Evolutionary conservation across 2,329 filamentous ascomycete genomes (phyloP).

Genomic region (Cylindrodendrum hubeiense): DNA sequence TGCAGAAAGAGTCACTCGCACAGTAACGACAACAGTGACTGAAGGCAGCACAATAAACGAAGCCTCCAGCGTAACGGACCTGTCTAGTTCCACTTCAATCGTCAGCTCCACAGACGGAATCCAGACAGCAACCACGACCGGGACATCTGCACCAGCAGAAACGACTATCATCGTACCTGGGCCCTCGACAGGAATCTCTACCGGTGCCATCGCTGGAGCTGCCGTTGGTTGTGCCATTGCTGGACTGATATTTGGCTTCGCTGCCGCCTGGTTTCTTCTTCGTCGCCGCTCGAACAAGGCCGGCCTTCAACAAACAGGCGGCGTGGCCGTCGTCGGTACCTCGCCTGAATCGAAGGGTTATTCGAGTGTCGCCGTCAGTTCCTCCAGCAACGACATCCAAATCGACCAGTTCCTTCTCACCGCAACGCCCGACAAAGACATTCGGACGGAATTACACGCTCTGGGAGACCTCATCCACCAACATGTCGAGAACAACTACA

Average conservation of each 20-base stretch:
- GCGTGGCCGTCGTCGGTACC: background rate
- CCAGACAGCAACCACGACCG: background rate
- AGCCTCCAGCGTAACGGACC: too few relatives aligned
- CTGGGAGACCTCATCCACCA: constrained; percentile 52
- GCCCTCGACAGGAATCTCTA: constrained; percentile 13
- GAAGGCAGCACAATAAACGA: too few relatives aligned
- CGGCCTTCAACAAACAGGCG: background rate
- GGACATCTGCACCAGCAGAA: background rate
- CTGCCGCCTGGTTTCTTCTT: constrained; percentile 45
- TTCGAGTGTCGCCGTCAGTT: constrained; percentile 1
- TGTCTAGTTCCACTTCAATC: too few relatives aligned
- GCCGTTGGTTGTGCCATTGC: constrained; percentile 46
- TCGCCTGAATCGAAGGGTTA: background rate
- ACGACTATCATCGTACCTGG: background rate
- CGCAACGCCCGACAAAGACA: constrained; percentile 51
- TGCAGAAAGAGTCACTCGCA: too few relatives aligned
- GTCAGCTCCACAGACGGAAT: background rate
- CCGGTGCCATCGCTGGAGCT: constrained; percentile 43
- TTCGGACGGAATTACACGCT: constrained; percentile 49
- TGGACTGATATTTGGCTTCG: constrained; percentile 44
- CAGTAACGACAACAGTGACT: too few relatives aligned
- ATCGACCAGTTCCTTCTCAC: constrained; percentile 53
- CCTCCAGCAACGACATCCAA: constrained; percentile 32
- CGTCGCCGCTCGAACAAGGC: constrained; percentile 23
- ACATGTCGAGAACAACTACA: constrained; percentile 57